Percentiles rank a stretch among this genome's conserved stretches.
phyloP scores from a whole-genome alignment of 495 filamentous ascomycete species.

The Rhypophila decipiens region DNA sequence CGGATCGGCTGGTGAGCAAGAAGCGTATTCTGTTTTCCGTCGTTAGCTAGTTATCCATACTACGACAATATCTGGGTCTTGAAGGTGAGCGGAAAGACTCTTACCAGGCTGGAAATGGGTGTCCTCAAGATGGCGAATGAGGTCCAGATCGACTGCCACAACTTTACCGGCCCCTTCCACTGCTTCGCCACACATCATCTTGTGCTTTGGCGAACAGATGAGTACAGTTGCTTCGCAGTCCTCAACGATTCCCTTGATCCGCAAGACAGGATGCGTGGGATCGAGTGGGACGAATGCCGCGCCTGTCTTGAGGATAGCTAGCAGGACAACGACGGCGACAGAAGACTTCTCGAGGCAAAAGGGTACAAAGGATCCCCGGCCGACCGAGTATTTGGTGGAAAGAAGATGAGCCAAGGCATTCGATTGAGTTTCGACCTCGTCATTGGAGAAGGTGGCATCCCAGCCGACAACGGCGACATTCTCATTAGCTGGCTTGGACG shows the following conservation, averaged over 20 bases:
- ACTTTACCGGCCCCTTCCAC: slow-evolving; percentile 5
- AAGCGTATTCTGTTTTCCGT: too few species aligned
- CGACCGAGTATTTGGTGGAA: slow-evolving; percentile 3
- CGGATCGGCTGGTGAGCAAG: slow-evolving; percentile 16
- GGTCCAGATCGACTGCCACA: slow-evolving; percentile 7
- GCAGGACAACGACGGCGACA: slow-evolving; percentile 36
- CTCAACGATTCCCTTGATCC: slow-evolving; percentile 30
- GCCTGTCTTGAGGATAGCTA: slow-evolving; percentile 43
- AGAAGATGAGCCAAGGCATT: slow-evolving; percentile 9
- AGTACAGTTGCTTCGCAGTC: slow-evolving; percentile 21
- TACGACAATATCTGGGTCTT: too few species aligned
- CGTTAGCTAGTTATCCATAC: too few species aligned
- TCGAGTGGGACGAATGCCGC: slow-evolving; percentile 49
- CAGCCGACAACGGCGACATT: slow-evolving; percentile 12
- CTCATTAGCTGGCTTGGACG: too few species aligned
- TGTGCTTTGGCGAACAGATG: slow-evolving; percentile 10
- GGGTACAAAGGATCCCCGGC: slow-evolving; percentile 24
- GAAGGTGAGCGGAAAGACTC: too few species aligned
- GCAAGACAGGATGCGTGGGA: slow-evolving; percentile 48
- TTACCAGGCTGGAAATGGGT: too few species aligned
- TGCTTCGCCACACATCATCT: slow-evolving; percentile 4
- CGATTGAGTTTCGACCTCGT: slow-evolving; percentile 15
- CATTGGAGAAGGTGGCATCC: slow-evolving; percentile 13
- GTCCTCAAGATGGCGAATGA: slow-evolving; percentile 4
- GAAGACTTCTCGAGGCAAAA: slow-evolving; percentile 46